A percentile compares a stretch with the other conserved stretches of the same genome.
phyloP scores from a whole-genome alignment of 176 grass and related monocot genomes.

The Cymbopogon citratus region DNA sequence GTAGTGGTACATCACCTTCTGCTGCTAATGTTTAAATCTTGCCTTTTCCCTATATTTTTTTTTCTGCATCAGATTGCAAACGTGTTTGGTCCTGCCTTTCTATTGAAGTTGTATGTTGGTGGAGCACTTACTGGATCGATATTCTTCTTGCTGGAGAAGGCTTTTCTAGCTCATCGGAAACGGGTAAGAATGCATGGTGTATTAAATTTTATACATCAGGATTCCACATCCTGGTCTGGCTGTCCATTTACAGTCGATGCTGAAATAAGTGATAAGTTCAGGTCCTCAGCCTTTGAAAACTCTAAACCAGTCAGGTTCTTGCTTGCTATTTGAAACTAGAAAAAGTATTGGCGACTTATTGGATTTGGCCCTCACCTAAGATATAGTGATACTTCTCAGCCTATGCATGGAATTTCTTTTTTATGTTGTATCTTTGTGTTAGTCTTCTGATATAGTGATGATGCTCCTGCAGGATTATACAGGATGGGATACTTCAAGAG shows the following conservation, averaged over 20 bases:
- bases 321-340: not conserved
- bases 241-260: not conserved
- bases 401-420: not conserved
- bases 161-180: constrained; percentile 48
- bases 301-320: not conserved
- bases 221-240: constrained; percentile 5
- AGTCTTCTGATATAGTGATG: constrained; percentile 27
- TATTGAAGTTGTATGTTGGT: constrained; percentile 71
- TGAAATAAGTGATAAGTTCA: not conserved
- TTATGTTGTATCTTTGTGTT: not conserved
- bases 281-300: not conserved
- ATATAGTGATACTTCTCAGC: not conserved
- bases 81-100: constrained; percentile 66
- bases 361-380: not conserved
- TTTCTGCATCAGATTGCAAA: constrained; percentile 55
- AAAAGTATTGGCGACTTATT: not conserved
- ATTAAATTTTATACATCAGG: not conserved
- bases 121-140: constrained; percentile 76
- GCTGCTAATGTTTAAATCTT: too few species aligned
- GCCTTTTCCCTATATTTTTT: not conserved
- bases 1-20: too few species aligned
- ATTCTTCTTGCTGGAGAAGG: constrained; percentile 74
- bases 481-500: constrained; percentile 63
- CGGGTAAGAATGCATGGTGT: constrained; percentile 35
- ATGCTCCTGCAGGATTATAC: constrained; percentile 53